Percentiles rank a stretch among this genome's conserved stretches.
These are phyloP conservation scores for Paraconiothyrium brasiliense DNA, from an alignment of 2,329 filamentous ascomycete species.

Conservation along the genomic window DNA sequence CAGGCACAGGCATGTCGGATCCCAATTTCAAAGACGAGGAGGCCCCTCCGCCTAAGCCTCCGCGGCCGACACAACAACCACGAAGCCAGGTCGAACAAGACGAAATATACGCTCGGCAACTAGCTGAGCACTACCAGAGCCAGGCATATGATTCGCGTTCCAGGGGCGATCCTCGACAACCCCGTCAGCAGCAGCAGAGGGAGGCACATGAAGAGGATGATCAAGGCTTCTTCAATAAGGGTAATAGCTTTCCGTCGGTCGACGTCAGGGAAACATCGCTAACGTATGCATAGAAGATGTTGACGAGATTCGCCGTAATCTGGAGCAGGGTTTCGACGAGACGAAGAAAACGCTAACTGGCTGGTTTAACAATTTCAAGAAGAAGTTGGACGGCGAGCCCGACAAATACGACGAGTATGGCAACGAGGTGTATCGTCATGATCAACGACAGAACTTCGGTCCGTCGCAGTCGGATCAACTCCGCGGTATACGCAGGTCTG, in stretches of 20 bases:
- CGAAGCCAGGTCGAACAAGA: slow-evolving; percentile 88
- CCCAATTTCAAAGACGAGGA: slow-evolving; percentile 61
- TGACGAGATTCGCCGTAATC: slow-evolving; percentile 89
- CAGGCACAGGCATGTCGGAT: slow-evolving; percentile 60
- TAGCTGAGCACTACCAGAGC: slow-evolving; percentile 85
- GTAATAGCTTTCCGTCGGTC: slow-evolving; percentile 44
- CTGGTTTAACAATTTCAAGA: slow-evolving; percentile 91
- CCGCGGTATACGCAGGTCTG: slow-evolving; percentile 51
- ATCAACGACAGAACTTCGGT: slow-evolving; percentile 47
- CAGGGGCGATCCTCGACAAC: slow-evolving; percentile 49
- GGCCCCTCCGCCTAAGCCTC: slow-evolving; percentile 77
- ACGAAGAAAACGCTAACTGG: slow-evolving; percentile 92
- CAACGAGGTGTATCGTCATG: slow-evolving; percentile 33
- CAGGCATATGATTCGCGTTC: slow-evolving; percentile 46
- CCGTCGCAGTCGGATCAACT: slow-evolving; percentile 52
- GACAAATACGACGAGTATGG: slow-evolving; percentile 69
- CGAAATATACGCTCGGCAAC: slow-evolving; percentile 88
- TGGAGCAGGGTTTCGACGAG: slow-evolving; percentile 93
- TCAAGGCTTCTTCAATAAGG: slow-evolving; percentile 63
- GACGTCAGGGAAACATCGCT: background rate
- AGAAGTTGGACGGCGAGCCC: slow-evolving; percentile 89
- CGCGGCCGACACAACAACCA: slow-evolving; percentile 69
- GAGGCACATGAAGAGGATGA: slow-evolving; percentile 60
- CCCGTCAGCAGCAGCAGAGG: slow-evolving; percentile 57
- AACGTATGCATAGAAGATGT: slow-evolving; percentile 73